phyloP scores from a whole-genome alignment of 169 alveolate genomes.

The Cryptosporidium andersoni region DNA sequence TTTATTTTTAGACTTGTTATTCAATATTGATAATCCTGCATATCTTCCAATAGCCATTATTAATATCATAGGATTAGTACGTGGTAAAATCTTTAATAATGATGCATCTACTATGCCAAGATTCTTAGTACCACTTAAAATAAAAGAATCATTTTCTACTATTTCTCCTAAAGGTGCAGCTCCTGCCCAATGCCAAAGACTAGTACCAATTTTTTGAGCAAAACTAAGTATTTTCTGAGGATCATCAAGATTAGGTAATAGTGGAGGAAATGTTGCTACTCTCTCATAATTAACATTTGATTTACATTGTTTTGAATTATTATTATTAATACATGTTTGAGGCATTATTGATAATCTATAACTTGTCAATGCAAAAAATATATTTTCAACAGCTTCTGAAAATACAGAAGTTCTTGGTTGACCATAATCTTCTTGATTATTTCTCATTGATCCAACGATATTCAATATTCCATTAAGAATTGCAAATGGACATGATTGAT shows the following conservation, averaged over 20 bases:
- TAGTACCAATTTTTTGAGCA: slow-evolving; percentile 59
- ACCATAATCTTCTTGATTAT: slow-evolving; percentile 14
- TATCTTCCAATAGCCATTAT: slow-evolving; percentile 58
- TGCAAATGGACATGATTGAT: slow-evolving; percentile 46
- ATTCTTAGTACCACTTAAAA: slow-evolving; percentile 34
- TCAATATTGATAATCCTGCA: slow-evolving; percentile 59
- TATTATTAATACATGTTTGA: slow-evolving; percentile 6
- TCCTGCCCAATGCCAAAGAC: slow-evolving; percentile 72
- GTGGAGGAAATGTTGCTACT: slow-evolving; percentile 72
- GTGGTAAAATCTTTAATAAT: slow-evolving; percentile 40
- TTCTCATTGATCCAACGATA: slow-evolving; percentile 42
- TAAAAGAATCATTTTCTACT: slow-evolving; percentile 54
- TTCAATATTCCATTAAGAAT: slow-evolving; percentile 55
- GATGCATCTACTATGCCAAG: slow-evolving; percentile 64
- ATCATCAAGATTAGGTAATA: slow-evolving; percentile 53
- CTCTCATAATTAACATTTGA: slow-evolving; percentile 37
- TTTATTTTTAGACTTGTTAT: slow-evolving; percentile 2
- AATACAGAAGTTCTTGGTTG: slow-evolving; percentile 55
- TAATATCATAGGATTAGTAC: slow-evolving; percentile 43
- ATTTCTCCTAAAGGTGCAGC: slow-evolving; percentile 59
- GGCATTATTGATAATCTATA: slow-evolving; percentile 37
- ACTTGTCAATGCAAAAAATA: slow-evolving; percentile 1
- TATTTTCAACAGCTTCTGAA: slow-evolving; percentile 45
- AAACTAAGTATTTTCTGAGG: slow-evolving; percentile 32
- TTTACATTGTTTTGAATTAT: slow-evolving; percentile 13